These are phyloP conservation scores for Microcera coccophila DNA, from an alignment of 2,329 filamentous ascomycete genomes.

Conservation along the genomic window DNA sequence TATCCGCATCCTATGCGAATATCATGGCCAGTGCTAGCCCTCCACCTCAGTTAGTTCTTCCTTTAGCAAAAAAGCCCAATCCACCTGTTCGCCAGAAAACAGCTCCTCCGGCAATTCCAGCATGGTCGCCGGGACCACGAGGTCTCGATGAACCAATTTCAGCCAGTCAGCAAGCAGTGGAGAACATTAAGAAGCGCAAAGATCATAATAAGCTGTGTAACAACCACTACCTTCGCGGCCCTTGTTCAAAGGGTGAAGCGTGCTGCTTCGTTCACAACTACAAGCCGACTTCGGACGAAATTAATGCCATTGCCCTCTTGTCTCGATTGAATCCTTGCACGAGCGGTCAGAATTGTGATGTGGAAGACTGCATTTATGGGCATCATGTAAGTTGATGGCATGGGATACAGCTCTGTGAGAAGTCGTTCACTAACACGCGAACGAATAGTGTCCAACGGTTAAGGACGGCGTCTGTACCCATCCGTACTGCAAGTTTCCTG, in stretches of 20 bases:
- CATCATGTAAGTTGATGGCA: constrained; percentile 53
- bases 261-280: constrained; percentile 58
- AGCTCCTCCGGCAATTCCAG: constrained; percentile 31
- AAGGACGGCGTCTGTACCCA: constrained; percentile 49
- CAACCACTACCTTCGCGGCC: constrained; percentile 56
- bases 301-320: constrained; percentile 53
- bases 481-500: constrained; percentile 53
- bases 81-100: constrained; percentile 22
- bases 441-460: constrained; percentile 50
- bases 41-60: constrained; percentile 41
- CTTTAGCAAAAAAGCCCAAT: constrained; percentile 32
- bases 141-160: constrained; percentile 52
- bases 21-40: constrained; percentile 40
- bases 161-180: constrained; percentile 44
- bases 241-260: constrained; percentile 50
- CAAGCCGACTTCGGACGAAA: constrained; percentile 50
- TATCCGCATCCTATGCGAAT: constrained; percentile 35
- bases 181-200: constrained; percentile 54
- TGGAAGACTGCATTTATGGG: constrained; percentile 58
- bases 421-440: constrained; percentile 6
- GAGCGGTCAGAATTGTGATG: constrained; percentile 54
- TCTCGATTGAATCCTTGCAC: constrained; percentile 56
- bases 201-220: constrained; percentile 58
- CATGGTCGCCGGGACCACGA: constrained; percentile 53
- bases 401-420: background rate